Evolutionary conservation across 441 rosid species (phyloP), one percentile per base, ranked within the genome.

Genomic region (Gossypium schwendimanii): DNA sequence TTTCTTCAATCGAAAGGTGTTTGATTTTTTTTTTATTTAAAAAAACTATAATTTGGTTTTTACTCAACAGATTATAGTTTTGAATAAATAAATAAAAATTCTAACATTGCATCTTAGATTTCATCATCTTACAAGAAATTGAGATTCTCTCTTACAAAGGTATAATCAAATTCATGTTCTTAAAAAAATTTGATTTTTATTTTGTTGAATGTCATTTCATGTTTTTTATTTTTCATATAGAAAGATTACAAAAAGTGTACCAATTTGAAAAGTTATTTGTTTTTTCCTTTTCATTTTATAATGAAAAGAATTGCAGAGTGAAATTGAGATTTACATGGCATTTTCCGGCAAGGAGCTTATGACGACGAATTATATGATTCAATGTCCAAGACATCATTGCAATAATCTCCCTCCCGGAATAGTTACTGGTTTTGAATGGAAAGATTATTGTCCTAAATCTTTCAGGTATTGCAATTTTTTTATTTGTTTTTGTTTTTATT

Each of bases 391-490:
- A 12, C 61, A 70, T 6, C 78, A 80, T 4, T 36, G 49, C 45
- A 77, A 62, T 47, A 26, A 79, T 47, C 79, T 83, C 63, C 83
- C 81, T 53, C 71, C 80, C 12, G 81, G 76, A 50, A 58, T 72
- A 1, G 24, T 74, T 20, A 81, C 81, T 20, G 83, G 85, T 26
- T 83, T 86, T 76, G 85, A 80, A 76, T 79, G 86, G 82, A 88
- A 84, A 18, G 85, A 86, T 80, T 86, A 87, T 58, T 86, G 80
- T 63, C 85, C 95, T 4, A 78, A 77, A 64, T 84, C 83, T 78
- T 90, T 84, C 83, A 82, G 91, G 89, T 84, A 39, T 59, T 49
- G 10, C 31, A 18, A 20, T 18, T 18, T 3, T 8, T 65, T 54
- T 14, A 31, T 5, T 67, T 55, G 4, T 36, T 14, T 18, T 23